Percentiles rank a stretch among this genome's conserved stretches.
Conservation (phyloP, 2,329 filamentous ascomycete species). For the Sarocladium brachiariae region DNA sequence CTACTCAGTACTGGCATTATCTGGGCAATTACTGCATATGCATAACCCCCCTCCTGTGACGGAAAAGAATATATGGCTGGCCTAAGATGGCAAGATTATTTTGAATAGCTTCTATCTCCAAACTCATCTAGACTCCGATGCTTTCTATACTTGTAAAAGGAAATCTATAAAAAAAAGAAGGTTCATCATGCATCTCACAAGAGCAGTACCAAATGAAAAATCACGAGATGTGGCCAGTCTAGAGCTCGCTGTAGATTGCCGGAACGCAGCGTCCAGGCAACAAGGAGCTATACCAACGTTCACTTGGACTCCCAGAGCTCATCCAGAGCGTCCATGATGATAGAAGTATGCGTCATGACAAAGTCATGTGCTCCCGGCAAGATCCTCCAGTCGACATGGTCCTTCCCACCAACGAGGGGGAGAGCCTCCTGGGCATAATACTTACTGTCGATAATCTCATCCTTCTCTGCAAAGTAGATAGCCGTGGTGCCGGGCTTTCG, state of each 20-base stretch:
- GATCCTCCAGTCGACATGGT: conserved; percentile 42
- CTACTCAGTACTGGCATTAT: too few relatives aligned
- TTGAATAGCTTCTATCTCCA: background rate
- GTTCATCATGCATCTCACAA: background rate
- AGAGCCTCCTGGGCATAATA: conserved; percentile 44
- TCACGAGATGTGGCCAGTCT: too few relatives aligned
- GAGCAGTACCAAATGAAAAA: background rate
- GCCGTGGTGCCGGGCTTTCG: conserved; percentile 38
- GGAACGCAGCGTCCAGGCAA: too few relatives aligned
- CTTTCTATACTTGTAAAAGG: conserved; percentile 5
- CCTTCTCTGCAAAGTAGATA: conserved; percentile 42
- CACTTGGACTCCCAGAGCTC: conserved; percentile 34
- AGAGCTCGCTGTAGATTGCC: too few relatives aligned
- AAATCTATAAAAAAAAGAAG: background rate
- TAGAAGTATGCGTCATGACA: conserved; percentile 47
- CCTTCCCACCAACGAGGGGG: conserved; percentile 42
- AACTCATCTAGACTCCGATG: conserved; percentile 4
- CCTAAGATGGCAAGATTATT: too few relatives aligned
- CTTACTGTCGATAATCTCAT: conserved; percentile 45
- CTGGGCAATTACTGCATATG: too few relatives aligned
- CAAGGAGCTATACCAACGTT: background rate
- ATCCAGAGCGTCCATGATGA: conserved; percentile 39
- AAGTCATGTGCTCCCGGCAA: conserved; percentile 55
- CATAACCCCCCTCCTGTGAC: too few relatives aligned
- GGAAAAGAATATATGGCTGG: too few relatives aligned